Conservation (phyloP, 176 grass and related monocot genomes). For the Phragmites australis region DNA sequence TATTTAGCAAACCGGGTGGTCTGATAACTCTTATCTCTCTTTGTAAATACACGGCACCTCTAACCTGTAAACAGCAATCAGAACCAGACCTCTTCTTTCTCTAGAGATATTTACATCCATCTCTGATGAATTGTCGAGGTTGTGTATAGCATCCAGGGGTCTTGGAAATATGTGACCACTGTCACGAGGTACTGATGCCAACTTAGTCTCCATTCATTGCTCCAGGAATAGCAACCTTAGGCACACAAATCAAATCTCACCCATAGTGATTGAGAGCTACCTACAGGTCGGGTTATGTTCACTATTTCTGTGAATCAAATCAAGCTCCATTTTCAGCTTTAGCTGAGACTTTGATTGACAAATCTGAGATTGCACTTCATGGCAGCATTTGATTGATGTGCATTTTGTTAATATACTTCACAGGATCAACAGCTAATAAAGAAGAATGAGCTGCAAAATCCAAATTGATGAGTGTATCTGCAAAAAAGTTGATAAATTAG, state of each 20-base stretch:
- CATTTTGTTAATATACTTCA: slow-evolving; percentile 60
- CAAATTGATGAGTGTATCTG: slow-evolving; percentile 47
- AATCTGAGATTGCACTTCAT: slow-evolving; percentile 44
- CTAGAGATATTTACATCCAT: slow-evolving; percentile 66
- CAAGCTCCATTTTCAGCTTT: slow-evolving; percentile 45
- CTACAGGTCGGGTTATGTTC: slow-evolving; percentile 52
- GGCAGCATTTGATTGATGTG: slow-evolving; percentile 41
- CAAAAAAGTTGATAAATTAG: slow-evolving; percentile 17
- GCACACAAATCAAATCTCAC: slow-evolving; percentile 50
- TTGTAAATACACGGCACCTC: slow-evolving; percentile 52
- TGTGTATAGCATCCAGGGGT: slow-evolving; percentile 51
- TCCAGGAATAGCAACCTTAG: slow-evolving; percentile 54
- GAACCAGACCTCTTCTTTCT: slow-evolving; percentile 58
- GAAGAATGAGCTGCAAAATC: slow-evolving; percentile 54
- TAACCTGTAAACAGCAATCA: slow-evolving; percentile 56
- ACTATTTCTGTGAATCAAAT: slow-evolving; percentile 51
- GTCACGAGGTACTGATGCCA: slow-evolving; percentile 50
- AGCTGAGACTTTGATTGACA: slow-evolving; percentile 42
- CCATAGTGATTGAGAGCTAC: slow-evolving; percentile 48
- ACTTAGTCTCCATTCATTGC: slow-evolving; percentile 44
- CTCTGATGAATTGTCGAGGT: slow-evolving; percentile 38
- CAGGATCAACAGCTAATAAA: slow-evolving; percentile 47
- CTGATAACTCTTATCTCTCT: slow-evolving; percentile 46
- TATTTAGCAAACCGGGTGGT: slow-evolving; percentile 60
- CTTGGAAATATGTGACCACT: slow-evolving; percentile 63